Evolutionary conservation across 2,329 filamentous ascomycete species (phyloP), one percentile per base, ranked within the genome.

Genomic region (Clonostachys byssicola): DNA sequence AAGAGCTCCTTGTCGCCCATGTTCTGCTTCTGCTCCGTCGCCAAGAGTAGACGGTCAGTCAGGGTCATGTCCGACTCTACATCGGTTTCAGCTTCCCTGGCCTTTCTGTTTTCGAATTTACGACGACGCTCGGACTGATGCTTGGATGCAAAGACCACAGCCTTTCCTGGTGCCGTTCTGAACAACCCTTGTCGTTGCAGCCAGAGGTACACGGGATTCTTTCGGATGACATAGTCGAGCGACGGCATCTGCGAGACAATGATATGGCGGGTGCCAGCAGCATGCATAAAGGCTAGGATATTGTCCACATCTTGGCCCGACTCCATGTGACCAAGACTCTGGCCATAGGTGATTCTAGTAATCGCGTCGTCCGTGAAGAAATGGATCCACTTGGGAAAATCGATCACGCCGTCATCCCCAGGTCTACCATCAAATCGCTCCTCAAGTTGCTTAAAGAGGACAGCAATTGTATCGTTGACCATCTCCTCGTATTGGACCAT

Each of bases 161-260:
- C 4, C 16, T 38, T 38, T 13, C 35, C 35, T 16, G 35, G 35
- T 5, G 35, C 4, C 4, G 35, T 38, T 38, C 16, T 38, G 52
- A 81, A 73, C 51, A 89, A 59, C 3, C 86, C 85, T 66, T 78
- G 82, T 56, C 82, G 80, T 18, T 86, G 82, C 5, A 86, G 73
- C 46, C 84, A 77, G 12, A 89, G 77, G 53, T 81, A 82, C 52
- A 92, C 64, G 0, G 87, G 87, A 57, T 92, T 92, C 68, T 92
- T 92, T 52, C 83, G 77, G 49, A 89, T 74, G 23, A 91, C 47
- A 0, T 77, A 72, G 58, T 92, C 88, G 3, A 92, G 73, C 50
- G 83, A 74, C 4, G 85, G 88, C 42, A 90, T 86, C 70, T 92
- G 88, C 6, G 35, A 38, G 12, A 38, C 35, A 16, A 38, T 41